Evolutionary conservation across 306 rosid species (phyloP).

Genomic region (Adenanthera pavonina): DNA sequence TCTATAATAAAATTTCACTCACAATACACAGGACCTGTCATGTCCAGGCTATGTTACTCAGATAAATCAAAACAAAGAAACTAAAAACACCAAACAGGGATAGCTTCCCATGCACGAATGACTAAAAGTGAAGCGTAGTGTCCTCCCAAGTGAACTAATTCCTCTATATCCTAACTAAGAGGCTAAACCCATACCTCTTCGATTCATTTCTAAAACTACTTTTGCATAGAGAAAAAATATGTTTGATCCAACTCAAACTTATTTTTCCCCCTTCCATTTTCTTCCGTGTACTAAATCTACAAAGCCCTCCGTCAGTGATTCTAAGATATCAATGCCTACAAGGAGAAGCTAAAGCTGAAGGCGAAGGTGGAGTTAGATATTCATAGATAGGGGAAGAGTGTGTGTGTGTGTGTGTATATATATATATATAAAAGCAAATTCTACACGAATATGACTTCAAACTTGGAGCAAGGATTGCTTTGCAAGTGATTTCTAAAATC

Average conservation of each 20-base stretch:
- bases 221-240: not conserved
- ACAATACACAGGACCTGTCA: conserved; percentile 29
- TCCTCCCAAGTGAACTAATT: not conserved
- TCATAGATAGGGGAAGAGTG: conserved; percentile 22
- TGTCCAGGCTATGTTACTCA: conserved; percentile 4
- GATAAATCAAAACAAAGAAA: conserved; percentile 19
- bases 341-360: not conserved
- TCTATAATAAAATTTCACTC: conserved; percentile 27
- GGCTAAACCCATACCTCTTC: conserved; percentile 5
- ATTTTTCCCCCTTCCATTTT: not conserved
- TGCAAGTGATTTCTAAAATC: conserved; percentile 68
- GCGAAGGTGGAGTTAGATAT: conserved; percentile 26
- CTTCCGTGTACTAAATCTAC: conserved; percentile 28
- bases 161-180: not conserved
- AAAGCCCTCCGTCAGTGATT: conserved; percentile 1
- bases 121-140: conserved; percentile 20
- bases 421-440: not conserved
- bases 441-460: conserved; percentile 90
- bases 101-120: conserved; percentile 29
- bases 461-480: conserved; percentile 81
- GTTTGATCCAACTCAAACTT: not conserved
- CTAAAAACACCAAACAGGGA: conserved; percentile 31
- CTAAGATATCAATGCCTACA: conserved; percentile 9
- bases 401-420: too few species aligned
- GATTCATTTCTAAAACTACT: not conserved